These are phyloP conservation scores for Cerioporus squamosus DNA, from an alignment of 1,284 basidiomycete species.

Conservation along the genomic window DNA sequence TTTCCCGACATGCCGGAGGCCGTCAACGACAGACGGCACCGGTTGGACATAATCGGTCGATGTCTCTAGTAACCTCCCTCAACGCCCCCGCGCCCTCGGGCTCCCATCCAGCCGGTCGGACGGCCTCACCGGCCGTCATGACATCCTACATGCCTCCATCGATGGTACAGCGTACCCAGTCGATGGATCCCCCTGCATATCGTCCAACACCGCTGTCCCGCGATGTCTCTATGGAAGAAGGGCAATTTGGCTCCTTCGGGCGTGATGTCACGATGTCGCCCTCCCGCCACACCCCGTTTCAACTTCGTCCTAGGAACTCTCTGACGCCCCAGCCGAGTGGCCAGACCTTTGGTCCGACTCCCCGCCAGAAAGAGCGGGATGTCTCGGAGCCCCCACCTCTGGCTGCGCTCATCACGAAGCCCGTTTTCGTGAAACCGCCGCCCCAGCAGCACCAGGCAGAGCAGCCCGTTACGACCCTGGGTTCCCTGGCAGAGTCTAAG, in stretches of 20 bases:
- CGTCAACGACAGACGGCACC: slow-evolving; percentile 14
- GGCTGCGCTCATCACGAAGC: slow-evolving; percentile 59
- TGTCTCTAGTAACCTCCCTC: slow-evolving; percentile 26
- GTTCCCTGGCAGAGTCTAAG: slow-evolving; percentile 61
- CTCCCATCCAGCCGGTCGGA: slow-evolving; percentile 20
- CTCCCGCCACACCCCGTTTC: slow-evolving; percentile 50
- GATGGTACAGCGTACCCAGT: slow-evolving; percentile 28
- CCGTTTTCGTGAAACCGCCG: slow-evolving; percentile 71
- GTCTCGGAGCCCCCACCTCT: slow-evolving; percentile 72
- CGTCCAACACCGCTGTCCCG: slow-evolving; percentile 29
- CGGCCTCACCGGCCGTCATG: slow-evolving; percentile 27
- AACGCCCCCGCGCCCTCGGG: slow-evolving; percentile 13
- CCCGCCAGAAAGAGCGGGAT: slow-evolving; percentile 44
- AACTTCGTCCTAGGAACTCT: slow-evolving; percentile 60
- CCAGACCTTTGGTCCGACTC: slow-evolving; percentile 49
- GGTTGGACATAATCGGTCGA: slow-evolving; percentile 21
- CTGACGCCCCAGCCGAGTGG: slow-evolving; percentile 69
- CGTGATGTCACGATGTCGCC: slow-evolving; percentile 48
- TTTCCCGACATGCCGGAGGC: slow-evolving; percentile 11
- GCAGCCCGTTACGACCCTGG: slow-evolving; percentile 53
- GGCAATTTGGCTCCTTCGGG: slow-evolving; percentile 11
- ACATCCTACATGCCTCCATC: slow-evolving; percentile 15
- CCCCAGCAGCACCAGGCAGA: slow-evolving; percentile 32
- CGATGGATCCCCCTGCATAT: slow-evolving; percentile 34
- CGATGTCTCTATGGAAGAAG: slow-evolving; percentile 36